Conservation (phyloP, 441 rosid species). For the Viola pubescens region DNA sequence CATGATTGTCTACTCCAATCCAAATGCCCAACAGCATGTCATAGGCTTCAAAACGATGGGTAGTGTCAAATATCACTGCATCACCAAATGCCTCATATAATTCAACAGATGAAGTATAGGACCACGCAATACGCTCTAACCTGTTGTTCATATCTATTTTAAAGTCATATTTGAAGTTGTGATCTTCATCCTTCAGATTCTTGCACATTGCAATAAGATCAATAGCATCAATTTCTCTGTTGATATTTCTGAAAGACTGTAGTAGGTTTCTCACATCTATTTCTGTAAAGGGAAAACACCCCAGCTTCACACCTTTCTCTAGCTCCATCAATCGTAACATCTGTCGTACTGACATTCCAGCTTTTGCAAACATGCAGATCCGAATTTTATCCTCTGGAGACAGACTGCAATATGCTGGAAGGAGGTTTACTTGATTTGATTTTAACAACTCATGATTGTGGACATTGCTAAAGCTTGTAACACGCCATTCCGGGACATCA, state of each 20-base stretch:
- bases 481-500: constrained; percentile 59
- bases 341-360: constrained; percentile 68
- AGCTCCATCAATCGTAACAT: constrained; percentile 64
- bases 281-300: constrained; percentile 59
- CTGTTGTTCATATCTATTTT: constrained; percentile 43
- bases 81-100: constrained; percentile 50
- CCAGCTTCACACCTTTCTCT: constrained; percentile 62
- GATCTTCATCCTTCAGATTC: constrained; percentile 46
- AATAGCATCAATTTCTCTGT: constrained; percentile 42
- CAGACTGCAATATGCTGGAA: constrained; percentile 44
- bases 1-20: constrained; percentile 61
- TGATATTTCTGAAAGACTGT: constrained; percentile 48
- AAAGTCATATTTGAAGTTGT: constrained; percentile 45
- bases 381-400: constrained; percentile 48
- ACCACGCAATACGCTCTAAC: constrained; percentile 54
- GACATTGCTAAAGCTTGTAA: constrained; percentile 51
- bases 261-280: constrained; percentile 54
- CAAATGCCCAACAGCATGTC: constrained; percentile 56
- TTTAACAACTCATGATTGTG: constrained; percentile 56
- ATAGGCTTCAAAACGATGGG: constrained; percentile 45
- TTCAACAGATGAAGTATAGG: constrained; percentile 41
- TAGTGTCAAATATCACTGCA: constrained; percentile 50
- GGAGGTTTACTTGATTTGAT: constrained; percentile 33
- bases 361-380: constrained; percentile 59
- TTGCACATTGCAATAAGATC: constrained; percentile 58